phyloP scores from a whole-genome alignment of 1,284 basidiomycete species.

The Irpex sp. region DNA sequence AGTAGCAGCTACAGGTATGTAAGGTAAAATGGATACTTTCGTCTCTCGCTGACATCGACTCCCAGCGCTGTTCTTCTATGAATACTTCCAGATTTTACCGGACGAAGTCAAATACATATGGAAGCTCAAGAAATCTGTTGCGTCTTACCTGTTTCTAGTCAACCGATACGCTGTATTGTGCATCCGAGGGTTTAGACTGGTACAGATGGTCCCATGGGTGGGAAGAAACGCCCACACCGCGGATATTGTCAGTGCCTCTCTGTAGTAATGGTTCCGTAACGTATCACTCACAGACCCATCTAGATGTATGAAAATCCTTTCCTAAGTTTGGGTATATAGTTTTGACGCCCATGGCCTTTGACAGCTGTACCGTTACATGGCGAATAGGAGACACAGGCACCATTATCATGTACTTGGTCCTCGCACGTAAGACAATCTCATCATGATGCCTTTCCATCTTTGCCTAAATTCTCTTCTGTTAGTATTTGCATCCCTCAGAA shows the following conservation, averaged over 20 bases:
- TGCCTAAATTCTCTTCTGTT: not conserved
- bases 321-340: not conserved
- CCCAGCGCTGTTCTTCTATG: conserved; percentile 3
- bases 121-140: not conserved
- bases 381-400: not conserved
- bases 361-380: not conserved
- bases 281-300: not conserved
- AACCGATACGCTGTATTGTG: not conserved
- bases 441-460: not conserved
- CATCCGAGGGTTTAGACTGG: not conserved
- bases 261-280: not conserved
- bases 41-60: not conserved
- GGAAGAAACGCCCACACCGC: not conserved
- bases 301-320: not conserved
- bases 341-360: not conserved
- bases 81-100: not conserved
- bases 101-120: conserved; percentile 4
- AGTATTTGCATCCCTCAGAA: not conserved
- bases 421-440: not conserved
- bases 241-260: not conserved
- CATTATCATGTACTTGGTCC: not conserved
- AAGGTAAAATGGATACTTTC: not conserved
- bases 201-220: not conserved
- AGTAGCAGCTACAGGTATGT: not conserved
- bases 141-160: not conserved